Evolutionary conservation across 257 asterid genomes (phyloP).

Genomic region (Perilla frutescens): DNA sequence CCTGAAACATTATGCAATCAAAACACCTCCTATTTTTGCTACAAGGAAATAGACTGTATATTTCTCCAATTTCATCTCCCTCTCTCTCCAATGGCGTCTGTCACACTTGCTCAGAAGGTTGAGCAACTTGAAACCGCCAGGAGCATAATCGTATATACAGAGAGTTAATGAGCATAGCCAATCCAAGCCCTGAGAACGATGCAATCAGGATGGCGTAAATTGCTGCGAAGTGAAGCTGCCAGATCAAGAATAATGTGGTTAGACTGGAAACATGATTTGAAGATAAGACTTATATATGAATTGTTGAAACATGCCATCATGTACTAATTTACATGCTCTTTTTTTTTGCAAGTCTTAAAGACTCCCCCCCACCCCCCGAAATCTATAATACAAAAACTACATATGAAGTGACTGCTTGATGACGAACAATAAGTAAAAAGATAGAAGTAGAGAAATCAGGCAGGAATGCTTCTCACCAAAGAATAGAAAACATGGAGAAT

Average conservation of each 20-base stretch:
- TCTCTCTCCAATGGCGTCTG: slow-evolving; percentile 29
- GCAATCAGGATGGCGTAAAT: slow-evolving; percentile 67
- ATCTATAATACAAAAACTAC: no score
- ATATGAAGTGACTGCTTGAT: slow-evolving; percentile 14
- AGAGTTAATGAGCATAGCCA: slow-evolving; percentile 55
- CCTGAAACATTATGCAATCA: slow-evolving; percentile 2
- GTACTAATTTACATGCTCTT: not conserved
- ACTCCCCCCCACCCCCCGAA: not conserved
- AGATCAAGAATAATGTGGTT: slow-evolving; percentile 22
- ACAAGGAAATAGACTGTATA: slow-evolving; percentile 2
- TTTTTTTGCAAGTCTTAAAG: not conserved
- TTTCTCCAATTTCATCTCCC: slow-evolving; percentile 11
- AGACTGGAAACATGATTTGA: slow-evolving; percentile 17
- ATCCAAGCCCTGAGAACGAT: slow-evolving; percentile 66
- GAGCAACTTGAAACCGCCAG: slow-evolving; percentile 51
- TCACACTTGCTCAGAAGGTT: slow-evolving; percentile 52
- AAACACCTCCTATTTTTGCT: not conserved
- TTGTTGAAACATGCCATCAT: not conserved
- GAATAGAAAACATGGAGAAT: slow-evolving; percentile 66
- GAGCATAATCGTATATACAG: slow-evolving; percentile 50
- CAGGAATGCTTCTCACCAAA: slow-evolving; percentile 51
- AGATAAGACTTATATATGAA: not conserved
- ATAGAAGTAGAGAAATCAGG: not conserved
- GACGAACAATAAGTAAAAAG: not conserved
- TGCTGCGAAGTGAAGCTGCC: slow-evolving; percentile 67